Percentiles rank a stretch among this genome's conserved stretches.
Conservation (phyloP, 495 filamentous ascomycete species). For the Trichoderma gamsii region DNA sequence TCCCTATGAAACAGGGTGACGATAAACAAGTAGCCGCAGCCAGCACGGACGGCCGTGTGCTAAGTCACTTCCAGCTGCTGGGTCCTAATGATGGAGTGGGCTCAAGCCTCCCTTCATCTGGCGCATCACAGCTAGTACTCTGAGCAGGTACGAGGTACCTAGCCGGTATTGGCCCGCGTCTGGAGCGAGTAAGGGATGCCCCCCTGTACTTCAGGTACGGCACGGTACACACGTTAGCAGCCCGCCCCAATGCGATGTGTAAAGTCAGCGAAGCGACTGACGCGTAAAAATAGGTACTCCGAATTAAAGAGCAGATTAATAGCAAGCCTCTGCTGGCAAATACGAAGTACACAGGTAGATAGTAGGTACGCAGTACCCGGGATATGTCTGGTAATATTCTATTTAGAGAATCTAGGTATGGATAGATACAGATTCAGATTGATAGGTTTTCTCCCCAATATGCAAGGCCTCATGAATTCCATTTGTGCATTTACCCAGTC, state of each 20-base stretch:
- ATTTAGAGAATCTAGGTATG: too few species aligned
- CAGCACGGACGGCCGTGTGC: neutral
- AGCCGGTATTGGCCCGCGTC: neutral
- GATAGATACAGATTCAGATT: too few species aligned
- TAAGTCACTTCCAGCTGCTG: neutral
- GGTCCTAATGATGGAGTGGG: neutral
- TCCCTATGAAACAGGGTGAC: constrained; percentile 13
- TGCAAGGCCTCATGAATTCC: too few species aligned
- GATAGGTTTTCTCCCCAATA: too few species aligned
- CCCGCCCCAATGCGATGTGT: too few species aligned
- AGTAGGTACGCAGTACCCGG: too few species aligned
- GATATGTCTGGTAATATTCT: too few species aligned
- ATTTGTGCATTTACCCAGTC: too few species aligned
- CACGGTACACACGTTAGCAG: too few species aligned
- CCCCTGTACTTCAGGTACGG: neutral
- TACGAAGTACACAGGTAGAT: too few species aligned
- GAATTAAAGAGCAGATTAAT: neutral
- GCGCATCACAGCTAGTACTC: neutral
- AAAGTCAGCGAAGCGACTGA: neutral
- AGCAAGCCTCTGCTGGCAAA: too few species aligned
- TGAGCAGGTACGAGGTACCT: neutral
- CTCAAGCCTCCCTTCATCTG: neutral
- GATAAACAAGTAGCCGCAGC: constrained; percentile 12
- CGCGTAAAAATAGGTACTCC: neutral
- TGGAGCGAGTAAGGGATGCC: neutral